Percentiles rank a stretch among this genome's conserved stretches.
Evolutionary conservation across 352 stramenopile species (phyloP).

Genomic region (Pelagophyceae sp.): DNA sequence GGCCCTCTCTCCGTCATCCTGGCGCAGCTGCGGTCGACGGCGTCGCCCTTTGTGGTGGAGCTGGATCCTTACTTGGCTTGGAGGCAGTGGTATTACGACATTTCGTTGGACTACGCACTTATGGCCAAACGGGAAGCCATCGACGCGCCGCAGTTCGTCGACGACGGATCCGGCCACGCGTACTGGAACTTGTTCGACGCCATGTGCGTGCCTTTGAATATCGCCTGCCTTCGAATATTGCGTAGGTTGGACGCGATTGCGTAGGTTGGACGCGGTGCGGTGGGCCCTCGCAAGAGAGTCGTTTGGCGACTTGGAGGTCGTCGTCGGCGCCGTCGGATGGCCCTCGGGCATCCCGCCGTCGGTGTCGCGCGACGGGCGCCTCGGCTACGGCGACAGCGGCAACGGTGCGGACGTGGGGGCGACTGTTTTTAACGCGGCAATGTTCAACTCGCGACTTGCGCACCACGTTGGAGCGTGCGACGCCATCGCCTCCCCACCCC

Average conservation of each 20-base stretch:
- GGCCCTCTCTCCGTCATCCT: not conserved
- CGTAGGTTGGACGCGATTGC: too few species aligned
- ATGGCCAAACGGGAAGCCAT: not conserved
- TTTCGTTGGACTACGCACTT: slow-evolving; percentile 1
- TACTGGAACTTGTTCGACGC: slow-evolving; percentile 14
- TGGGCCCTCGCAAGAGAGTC: not conserved
- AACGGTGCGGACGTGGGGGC: not conserved
- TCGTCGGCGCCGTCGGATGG: slow-evolving; percentile 9
- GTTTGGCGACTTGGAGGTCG: slow-evolving; percentile 1
- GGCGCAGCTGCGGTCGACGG: not conserved
- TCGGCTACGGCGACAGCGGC: not conserved
- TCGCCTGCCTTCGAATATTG: too few species aligned
- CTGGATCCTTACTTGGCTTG: slow-evolving; percentile 10
- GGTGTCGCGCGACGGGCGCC: not conserved
- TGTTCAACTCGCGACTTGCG: slow-evolving; percentile 2
- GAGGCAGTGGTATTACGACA: slow-evolving; percentile 12
- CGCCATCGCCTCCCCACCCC: not conserved
- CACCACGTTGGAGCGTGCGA: not conserved
- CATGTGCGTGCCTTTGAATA: too few species aligned
- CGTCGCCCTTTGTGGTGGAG: slow-evolving; percentile 12
- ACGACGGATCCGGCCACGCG: not conserved
- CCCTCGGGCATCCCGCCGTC: not conserved
- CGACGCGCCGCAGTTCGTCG: slow-evolving; percentile 2
- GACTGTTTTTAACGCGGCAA: not conserved
- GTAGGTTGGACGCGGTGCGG: not conserved